A percentile compares a stretch with the other conserved stretches of the same genome.
Conservation (phyloP, 805 yeast genomes). For the Candida namnaoensis region DNA sequence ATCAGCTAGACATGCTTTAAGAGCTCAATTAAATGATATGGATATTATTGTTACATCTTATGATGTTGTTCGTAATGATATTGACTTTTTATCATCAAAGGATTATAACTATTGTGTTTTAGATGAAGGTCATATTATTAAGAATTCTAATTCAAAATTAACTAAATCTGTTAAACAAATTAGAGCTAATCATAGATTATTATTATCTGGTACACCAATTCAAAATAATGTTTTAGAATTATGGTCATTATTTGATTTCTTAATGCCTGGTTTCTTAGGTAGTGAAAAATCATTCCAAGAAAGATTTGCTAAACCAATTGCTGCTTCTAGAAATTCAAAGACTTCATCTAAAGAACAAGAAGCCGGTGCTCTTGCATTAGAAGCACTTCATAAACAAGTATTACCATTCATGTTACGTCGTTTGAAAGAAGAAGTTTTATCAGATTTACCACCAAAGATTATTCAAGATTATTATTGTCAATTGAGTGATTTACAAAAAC, state of each 20-base stretch:
- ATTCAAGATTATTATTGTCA: conserved; percentile 98
- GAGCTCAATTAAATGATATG: conserved; percentile 40
- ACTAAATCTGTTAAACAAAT: conserved; percentile 81
- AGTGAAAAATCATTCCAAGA: conserved; percentile 92
- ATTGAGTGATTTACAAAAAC: conserved; percentile 81
- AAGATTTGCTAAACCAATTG: conserved; percentile 95
- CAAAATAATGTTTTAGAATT: conserved; percentile 94
- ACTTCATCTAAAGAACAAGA: conserved; percentile 91
- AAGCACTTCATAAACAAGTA: conserved; percentile 93
- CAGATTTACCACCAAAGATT: conserved; percentile 96
- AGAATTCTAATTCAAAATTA: conserved; percentile 81
- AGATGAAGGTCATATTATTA: conserved; percentile 97
- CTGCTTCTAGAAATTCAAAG: conserved; percentile 84
- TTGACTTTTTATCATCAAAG: conserved; percentile 44
- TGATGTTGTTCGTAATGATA: conserved; percentile 93
- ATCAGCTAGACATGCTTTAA: conserved; percentile 47
- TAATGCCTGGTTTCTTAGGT: conserved; percentile 98
- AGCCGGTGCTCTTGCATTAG: conserved; percentile 92
- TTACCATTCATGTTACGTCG: conserved; percentile 94
- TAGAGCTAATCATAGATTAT: conserved; percentile 80
- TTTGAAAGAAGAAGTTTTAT: conserved; percentile 89
- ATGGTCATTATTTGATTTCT: conserved; percentile 95
- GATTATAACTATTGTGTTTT: conserved; percentile 91
- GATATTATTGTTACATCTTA: conserved; percentile 93
- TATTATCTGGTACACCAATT: conserved; percentile 95